These are phyloP conservation scores for Hanseniaspora taiwanica DNA, from an alignment of 805 yeast species.

Conservation along the genomic window DNA sequence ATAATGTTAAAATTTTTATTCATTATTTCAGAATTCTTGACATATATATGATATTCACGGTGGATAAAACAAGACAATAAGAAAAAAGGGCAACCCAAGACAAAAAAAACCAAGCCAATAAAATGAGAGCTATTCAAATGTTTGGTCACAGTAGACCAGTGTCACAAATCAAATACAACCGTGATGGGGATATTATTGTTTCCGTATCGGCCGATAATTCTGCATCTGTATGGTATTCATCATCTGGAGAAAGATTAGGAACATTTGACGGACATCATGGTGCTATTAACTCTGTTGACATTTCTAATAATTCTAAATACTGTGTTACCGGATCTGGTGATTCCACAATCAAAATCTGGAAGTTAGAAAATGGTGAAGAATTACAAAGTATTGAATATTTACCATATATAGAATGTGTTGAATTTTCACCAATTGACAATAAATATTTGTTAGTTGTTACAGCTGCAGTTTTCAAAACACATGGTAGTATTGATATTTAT, in stretches of 20 bases:
- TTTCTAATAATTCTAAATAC: slow-evolving; percentile 52
- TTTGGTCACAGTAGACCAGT: slow-evolving; percentile 97
- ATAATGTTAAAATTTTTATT: too few relatives aligned
- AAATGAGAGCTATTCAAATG: slow-evolving; percentile 56
- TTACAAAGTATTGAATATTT: slow-evolving; percentile 48
- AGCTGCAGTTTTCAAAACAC: background rate
- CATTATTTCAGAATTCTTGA: too few relatives aligned
- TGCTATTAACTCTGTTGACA: slow-evolving; percentile 90
- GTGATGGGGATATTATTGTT: slow-evolving; percentile 87
- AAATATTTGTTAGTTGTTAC: slow-evolving; percentile 50
- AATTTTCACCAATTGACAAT: slow-evolving; percentile 62
- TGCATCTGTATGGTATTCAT: slow-evolving; percentile 87
- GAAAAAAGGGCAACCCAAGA: too few relatives aligned
- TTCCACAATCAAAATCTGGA: slow-evolving; percentile 74
- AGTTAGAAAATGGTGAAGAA: slow-evolving; percentile 62
- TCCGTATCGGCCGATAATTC: slow-evolving; percentile 85
- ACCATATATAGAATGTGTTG: slow-evolving; percentile 52
- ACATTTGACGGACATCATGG: slow-evolving; percentile 84
- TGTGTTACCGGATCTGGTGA: slow-evolving; percentile 90
- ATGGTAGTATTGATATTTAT: slow-evolving; percentile 71
- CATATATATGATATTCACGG: too few relatives aligned
- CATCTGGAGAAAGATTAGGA: slow-evolving; percentile 93
- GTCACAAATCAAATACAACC: slow-evolving; percentile 90
- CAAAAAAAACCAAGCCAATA: slow-evolving; percentile 10
- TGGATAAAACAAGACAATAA: too few relatives aligned